Conservation (phyloP, 345 rosid genomes). For the Rhodomyrtus tomentosa region DNA sequence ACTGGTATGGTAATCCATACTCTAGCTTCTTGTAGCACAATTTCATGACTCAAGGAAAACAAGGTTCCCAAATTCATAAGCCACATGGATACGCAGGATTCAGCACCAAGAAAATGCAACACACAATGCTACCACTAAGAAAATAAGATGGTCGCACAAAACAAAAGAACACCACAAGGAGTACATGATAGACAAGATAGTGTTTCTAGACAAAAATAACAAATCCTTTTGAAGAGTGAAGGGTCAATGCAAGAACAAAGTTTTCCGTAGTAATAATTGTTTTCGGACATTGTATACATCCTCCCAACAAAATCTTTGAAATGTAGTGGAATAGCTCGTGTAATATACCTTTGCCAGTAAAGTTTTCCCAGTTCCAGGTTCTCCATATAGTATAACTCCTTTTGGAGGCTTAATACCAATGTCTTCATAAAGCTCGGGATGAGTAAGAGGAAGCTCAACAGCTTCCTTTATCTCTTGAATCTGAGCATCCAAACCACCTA, state of each 20-base stretch:
- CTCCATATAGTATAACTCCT: constrained; percentile 98
- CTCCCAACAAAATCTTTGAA: neutral
- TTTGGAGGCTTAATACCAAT: constrained; percentile 98
- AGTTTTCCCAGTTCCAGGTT: constrained; percentile 99
- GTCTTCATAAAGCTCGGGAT: constrained; percentile 97
- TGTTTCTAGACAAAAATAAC: neutral
- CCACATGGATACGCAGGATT: neutral
- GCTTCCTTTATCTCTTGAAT: constrained; percentile 99
- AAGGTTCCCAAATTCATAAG: neutral
- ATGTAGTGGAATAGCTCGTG: neutral
- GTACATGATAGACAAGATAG: neutral
- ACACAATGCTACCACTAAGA: neutral
- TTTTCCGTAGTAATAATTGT: neutral
- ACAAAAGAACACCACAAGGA: neutral
- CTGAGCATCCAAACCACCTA: constrained; percentile 98
- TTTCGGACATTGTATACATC: neutral
- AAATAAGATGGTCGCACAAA: neutral
- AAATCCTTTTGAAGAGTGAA: neutral
- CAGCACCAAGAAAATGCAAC: neutral
- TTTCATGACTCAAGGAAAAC: neutral
- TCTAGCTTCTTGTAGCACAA: neutral
- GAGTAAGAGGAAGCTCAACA: constrained; percentile 96
- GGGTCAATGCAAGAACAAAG: neutral
- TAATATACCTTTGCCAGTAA: constrained; percentile 79
- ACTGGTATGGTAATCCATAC: neutral